Evolutionary conservation across 106 monocot species (phyloP).

Genomic region (Cymbidium sinense): DNA sequence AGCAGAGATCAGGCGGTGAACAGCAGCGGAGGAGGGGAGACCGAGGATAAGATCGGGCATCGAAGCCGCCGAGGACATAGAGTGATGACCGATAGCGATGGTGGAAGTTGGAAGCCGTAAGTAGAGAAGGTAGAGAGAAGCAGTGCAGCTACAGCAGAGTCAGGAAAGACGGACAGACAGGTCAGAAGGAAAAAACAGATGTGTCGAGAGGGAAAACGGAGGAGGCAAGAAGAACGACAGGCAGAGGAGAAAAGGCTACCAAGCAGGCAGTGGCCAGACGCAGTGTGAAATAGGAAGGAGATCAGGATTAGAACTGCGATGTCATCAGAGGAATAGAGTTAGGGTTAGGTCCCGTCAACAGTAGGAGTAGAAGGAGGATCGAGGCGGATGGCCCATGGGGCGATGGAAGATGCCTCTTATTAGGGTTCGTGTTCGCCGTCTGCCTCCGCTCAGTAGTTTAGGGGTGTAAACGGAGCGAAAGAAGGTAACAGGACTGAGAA

Average conservation of each 20-base stretch:
- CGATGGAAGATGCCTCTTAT: not conserved
- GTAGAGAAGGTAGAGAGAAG: constrained; percentile 51
- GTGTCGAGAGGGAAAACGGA: constrained; percentile 27
- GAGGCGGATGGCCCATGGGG: not conserved
- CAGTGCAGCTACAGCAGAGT: constrained; percentile 37
- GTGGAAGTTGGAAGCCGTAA: constrained; percentile 60
- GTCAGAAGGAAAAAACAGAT: constrained; percentile 63
- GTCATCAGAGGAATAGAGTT: constrained; percentile 65
- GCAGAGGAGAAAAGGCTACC: constrained; percentile 26
- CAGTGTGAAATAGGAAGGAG: constrained; percentile 56
- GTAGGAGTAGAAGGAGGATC: not conserved
- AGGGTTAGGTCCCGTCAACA: not conserved
- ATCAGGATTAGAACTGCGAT: constrained; percentile 54
- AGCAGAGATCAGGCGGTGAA: constrained; percentile 34
- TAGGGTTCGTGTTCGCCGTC: too few relatives aligned
- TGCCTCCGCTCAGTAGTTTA: too few relatives aligned
- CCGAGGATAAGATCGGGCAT: constrained; percentile 60
- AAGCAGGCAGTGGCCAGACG: constrained; percentile 37
- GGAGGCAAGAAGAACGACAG: constrained; percentile 27
- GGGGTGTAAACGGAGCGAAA: too few relatives aligned
- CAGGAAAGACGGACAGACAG: constrained; percentile 53
- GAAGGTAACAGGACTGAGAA: too few relatives aligned
- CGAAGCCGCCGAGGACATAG: constrained; percentile 71
- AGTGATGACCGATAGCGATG: constrained; percentile 28
- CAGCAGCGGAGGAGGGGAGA: constrained; percentile 46